Evolutionary conservation across 257 asterid genomes (phyloP), one percentile per base, ranked within the genome.

Genomic region (Salvia rosmarinus): DNA sequence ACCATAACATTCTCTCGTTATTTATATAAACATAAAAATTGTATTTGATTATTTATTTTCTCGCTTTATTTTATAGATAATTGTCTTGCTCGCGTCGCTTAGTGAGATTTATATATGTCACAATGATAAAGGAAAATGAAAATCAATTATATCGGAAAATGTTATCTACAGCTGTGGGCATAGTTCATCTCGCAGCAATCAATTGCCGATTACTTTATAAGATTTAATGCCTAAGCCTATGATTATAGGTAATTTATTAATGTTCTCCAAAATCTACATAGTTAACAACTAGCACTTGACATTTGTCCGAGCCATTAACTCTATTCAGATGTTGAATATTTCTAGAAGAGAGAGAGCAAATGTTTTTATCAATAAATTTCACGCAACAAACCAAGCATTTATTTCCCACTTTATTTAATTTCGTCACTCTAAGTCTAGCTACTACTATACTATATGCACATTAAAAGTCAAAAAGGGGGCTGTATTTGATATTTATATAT

Each of bases 401-500:
- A 50, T 68, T 51, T 51, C 67, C 65, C 30, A 68, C 80, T 54
- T 34, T 46, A 67, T 32, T 39, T 34, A 40, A 46, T 60, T 58
- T 69, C 44, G 61, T 19, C 44, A 75, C 50, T 12, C 43, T 49
- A 46, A 63, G 37, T 60, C 69, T 43, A 47, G 28, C 35, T 64
- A 73, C 52, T 51, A 49, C 56, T 50, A 44, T 51, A 25, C 19
- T 23, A 13, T 40, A 14, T n/a, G n/a, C 34, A 75, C 20, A 47
- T 75, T 51, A 72, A 60, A 51, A 68, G 72, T 67, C 52, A 67
- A 68, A 68, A 23, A 34, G 54, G 55, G 17, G 70, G 50, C 54
- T 67, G 50, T 64, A 42, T 37, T 32, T 63, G 59, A 50, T 11
- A 6, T 20, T 19, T 10, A 43, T 20, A 20, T 9, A 28, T 40